A percentile compares a stretch with the other conserved stretches of the same genome.
Evolutionary conservation across 345 rosid genomes (phyloP).

Genomic region (Jatropha curcas): DNA sequence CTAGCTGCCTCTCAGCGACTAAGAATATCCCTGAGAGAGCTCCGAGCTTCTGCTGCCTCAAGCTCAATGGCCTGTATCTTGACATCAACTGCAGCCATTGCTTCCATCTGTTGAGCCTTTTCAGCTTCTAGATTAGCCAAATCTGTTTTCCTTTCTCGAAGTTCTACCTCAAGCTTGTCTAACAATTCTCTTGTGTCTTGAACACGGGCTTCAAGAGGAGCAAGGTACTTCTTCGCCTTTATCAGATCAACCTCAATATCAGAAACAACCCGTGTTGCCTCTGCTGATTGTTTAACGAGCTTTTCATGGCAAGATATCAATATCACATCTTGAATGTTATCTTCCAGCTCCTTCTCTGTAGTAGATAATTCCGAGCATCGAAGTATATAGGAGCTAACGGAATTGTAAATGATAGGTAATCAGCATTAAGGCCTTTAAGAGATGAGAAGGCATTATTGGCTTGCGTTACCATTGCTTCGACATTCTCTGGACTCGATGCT

Average conservation of each 20-base stretch:
- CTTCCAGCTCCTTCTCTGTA: neutral
- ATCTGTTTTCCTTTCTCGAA: neutral
- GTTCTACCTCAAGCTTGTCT: neutral
- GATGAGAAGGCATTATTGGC: neutral
- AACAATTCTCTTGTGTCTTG: neutral
- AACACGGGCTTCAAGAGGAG: conserved; percentile 1
- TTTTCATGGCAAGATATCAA: neutral
- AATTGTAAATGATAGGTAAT: neutral
- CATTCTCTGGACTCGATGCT: neutral
- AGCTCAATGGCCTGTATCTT: neutral
- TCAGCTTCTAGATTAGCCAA: neutral
- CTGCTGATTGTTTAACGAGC: neutral
- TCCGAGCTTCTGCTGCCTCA: conserved; percentile 2
- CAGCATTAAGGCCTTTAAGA: conserved; percentile 1
- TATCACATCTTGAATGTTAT: conserved; percentile 1
- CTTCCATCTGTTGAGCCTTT: neutral
- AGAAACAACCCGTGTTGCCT: neutral
- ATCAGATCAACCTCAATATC: neutral
- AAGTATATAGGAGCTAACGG: neutral
- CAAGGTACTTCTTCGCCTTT: neutral
- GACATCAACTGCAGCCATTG: neutral
- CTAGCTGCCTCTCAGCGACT: neutral
- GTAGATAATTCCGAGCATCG: neutral
- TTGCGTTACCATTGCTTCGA: neutral
- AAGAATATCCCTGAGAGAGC: neutral